Percentiles rank a stretch among this genome's conserved stretches.
These are phyloP conservation scores for Teratosphaeria gauchensis DNA, from an alignment of 2,329 filamentous ascomycete genomes.

Conservation along the genomic window DNA sequence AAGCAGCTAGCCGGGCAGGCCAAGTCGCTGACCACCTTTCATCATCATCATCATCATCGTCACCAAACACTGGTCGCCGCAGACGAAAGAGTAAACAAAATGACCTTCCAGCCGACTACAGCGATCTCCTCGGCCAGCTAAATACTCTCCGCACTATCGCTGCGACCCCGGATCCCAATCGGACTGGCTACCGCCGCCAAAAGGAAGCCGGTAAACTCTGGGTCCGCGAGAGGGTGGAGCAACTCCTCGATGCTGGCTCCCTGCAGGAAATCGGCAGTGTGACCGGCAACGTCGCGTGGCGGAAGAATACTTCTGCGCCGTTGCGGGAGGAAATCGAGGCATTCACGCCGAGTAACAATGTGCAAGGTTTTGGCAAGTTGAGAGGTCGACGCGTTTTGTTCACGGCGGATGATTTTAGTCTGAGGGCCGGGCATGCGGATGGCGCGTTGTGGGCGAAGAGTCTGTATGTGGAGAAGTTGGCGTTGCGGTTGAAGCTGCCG, in stretches of 20 bases:
- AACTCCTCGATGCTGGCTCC: constrained; percentile 46
- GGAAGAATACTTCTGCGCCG: constrained; percentile 29
- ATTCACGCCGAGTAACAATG: constrained; percentile 53
- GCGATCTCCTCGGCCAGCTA: constrained; percentile 52
- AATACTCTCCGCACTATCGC: constrained; percentile 43
- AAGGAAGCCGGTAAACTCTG: constrained; percentile 56
- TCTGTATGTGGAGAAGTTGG: constrained; percentile 53
- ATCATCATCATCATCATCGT: constrained; percentile 34
- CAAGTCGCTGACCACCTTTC: constrained; percentile 26
- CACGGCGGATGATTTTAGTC: constrained; percentile 55
- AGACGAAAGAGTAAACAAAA: constrained; percentile 27
- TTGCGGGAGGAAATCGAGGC: constrained; percentile 37
- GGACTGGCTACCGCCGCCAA: constrained; percentile 52
- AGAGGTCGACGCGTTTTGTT: constrained; percentile 47
- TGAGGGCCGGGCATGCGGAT: constrained; percentile 55
- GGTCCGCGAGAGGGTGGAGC: constrained; percentile 52
- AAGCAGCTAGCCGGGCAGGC: constrained; percentile 16
- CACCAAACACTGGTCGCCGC: constrained; percentile 18
- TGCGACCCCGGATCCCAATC: constrained; percentile 43
- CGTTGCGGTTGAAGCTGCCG: constrained; percentile 46
- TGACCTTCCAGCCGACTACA: constrained; percentile 50
- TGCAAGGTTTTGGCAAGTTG: constrained; percentile 45
- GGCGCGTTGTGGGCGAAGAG: constrained; percentile 48
- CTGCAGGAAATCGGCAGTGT: constrained; percentile 53
- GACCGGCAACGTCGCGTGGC: constrained; percentile 51